phyloP scores from a whole-genome alignment of 2,329 filamentous ascomycete genomes.

The Ophiostoma novo-ulmi region DNA sequence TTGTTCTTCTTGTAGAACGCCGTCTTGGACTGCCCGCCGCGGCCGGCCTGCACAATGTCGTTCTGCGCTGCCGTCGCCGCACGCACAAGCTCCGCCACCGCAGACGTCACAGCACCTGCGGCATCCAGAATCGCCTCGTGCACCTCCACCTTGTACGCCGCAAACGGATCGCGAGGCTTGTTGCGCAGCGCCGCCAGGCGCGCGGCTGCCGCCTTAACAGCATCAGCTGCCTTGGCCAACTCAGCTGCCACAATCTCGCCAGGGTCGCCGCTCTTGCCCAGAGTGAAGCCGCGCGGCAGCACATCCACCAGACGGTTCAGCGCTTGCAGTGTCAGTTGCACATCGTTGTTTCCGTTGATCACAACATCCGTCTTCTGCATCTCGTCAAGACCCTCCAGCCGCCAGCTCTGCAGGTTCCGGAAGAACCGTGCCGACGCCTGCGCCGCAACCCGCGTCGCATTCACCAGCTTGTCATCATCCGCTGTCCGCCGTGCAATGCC shows the following conservation, averaged over 20 bases:
- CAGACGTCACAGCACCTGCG: constrained; percentile 86
- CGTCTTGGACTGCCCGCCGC: constrained; percentile 77
- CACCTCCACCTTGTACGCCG: constrained; percentile 92
- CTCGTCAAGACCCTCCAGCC: constrained; percentile 82
- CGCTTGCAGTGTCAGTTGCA: constrained; percentile 87
- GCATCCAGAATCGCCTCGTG: constrained; percentile 93
- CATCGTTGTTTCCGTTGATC: constrained; percentile 94
- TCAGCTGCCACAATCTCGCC: constrained; percentile 91
- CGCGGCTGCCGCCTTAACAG: constrained; percentile 86
- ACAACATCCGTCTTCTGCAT: constrained; percentile 95
- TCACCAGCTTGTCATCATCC: constrained; percentile 90
- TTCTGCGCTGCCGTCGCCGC: constrained; percentile 88
- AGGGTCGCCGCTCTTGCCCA: constrained; percentile 75
- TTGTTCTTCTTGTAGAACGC: constrained; percentile 99
- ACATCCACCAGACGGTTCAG: constrained; percentile 89
- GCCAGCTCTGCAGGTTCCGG: constrained; percentile 87
- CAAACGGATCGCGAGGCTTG: constrained; percentile 93
- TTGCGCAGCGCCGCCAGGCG: constrained; percentile 88
- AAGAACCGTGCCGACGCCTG: constrained; percentile 90
- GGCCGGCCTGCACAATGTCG: constrained; percentile 91
- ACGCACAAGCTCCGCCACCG: constrained; percentile 90
- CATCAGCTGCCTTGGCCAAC: constrained; percentile 87
- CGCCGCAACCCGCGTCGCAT: constrained; percentile 76
- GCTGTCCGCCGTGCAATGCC: constrained; percentile 87
- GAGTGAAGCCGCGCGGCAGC: constrained; percentile 84